These are phyloP conservation scores for Ciborinia camelliae DNA, from an alignment of 2,329 filamentous ascomycete genomes.

Conservation along the genomic window DNA sequence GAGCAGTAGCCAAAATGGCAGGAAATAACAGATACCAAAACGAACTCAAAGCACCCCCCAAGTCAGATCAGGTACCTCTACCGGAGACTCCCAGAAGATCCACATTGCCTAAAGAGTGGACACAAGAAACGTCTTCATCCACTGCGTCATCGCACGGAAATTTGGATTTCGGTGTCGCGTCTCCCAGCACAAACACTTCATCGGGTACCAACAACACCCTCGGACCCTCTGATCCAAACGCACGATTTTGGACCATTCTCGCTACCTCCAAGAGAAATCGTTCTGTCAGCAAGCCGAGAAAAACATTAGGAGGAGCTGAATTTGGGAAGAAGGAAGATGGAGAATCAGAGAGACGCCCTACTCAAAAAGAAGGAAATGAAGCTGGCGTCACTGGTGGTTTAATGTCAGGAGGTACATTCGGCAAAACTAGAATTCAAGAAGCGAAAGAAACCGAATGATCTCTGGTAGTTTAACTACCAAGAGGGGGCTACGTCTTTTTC, in stretches of 20 bases:
- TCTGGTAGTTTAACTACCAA: background rate
- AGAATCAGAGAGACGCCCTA: accelerated
- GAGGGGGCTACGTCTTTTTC: too few relatives aligned
- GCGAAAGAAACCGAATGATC: background rate
- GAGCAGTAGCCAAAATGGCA: background rate
- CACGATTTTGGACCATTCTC: background rate
- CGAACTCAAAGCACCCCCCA: background rate
- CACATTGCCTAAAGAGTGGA: background rate
- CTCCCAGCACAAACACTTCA: background rate
- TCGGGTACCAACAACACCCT: background rate
- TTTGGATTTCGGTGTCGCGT: accelerated
- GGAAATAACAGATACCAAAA: background rate
- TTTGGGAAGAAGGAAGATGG: background rate
- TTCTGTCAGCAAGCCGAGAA: background rate
- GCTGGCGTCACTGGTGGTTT: background rate
- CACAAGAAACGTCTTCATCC: background rate
- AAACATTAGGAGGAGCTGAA: background rate
- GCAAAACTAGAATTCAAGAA: background rate
- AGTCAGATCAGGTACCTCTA: background rate
- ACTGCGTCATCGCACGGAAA: too few relatives aligned
- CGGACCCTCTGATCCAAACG: background rate
- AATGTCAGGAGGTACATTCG: background rate
- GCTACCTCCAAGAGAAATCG: background rate
- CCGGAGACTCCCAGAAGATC: accelerated
- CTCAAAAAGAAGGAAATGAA: too few relatives aligned